phyloP scores from a whole-genome alignment of 306 rosid genomes.

The Parietaria judaica region DNA sequence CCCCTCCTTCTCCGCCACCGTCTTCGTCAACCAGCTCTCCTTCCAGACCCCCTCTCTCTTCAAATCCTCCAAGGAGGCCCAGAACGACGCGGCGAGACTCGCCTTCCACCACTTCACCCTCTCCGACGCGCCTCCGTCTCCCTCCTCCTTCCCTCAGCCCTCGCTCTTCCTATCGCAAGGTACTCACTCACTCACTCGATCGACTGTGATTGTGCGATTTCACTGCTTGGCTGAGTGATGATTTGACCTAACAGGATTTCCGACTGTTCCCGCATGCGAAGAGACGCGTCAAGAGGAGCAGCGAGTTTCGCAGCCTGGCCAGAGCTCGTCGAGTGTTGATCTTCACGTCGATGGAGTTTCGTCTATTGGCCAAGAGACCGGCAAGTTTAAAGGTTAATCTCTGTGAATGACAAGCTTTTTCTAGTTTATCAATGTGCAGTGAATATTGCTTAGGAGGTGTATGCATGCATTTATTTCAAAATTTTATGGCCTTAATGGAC shows the following conservation, averaged over 20 bases:
- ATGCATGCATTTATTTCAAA: too few relatives aligned
- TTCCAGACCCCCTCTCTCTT: conserved; percentile 8
- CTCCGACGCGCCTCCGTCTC: conserved; percentile 11
- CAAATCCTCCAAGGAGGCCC: conserved; percentile 33
- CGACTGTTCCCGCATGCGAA: too few relatives aligned
- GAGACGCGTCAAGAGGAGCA: conserved; percentile 13
- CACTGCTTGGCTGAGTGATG: neutral
- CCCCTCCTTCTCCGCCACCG: conserved; percentile 32
- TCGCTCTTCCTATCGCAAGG: neutral
- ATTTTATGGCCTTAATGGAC: too few relatives aligned
- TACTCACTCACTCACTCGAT: neutral
- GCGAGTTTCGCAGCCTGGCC: conserved; percentile 10
- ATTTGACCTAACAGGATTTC: neutral
- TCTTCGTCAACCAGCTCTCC: conserved; percentile 22
- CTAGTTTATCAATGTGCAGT: too few relatives aligned
- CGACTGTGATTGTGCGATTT: neutral
- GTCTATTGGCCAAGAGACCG: conserved; percentile 3
- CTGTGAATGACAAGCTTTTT: neutral
- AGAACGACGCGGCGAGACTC: conserved; percentile 49
- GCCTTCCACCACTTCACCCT: conserved; percentile 43
- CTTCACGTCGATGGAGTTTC: conserved; percentile 13
- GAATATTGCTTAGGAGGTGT: too few relatives aligned
- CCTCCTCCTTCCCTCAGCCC: neutral
- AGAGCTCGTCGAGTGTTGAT: conserved; percentile 13
- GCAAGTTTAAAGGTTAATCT: conserved; percentile 20